Percentiles rank a stretch among this genome's conserved stretches.
Evolutionary conservation across 2,329 filamentous ascomycete genomes (phyloP).

Genomic region (Hymenoscyphus occultus): DNA sequence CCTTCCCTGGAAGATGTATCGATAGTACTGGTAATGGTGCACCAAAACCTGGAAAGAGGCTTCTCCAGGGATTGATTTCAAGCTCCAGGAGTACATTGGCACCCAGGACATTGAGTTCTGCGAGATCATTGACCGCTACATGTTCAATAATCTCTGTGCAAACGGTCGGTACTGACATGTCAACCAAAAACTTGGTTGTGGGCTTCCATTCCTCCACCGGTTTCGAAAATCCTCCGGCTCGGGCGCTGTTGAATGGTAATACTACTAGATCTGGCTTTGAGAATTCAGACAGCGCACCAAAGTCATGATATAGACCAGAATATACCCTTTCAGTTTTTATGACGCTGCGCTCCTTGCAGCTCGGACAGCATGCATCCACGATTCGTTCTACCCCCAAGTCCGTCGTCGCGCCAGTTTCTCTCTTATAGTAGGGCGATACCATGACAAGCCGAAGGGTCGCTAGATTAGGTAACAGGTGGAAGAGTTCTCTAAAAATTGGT

Average conservation of each 20-base stretch:
- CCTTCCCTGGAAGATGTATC: conserved; percentile 5
- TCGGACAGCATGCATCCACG: not conserved
- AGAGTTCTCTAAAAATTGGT: not conserved
- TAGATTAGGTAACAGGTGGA: not conserved
- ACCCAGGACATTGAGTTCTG: not conserved
- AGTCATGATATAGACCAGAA: not conserved
- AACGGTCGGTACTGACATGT: not conserved
- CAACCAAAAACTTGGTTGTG: not conserved
- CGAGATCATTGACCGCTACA: not conserved
- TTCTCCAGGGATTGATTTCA: conserved; percentile 1
- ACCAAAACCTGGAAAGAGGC: not conserved
- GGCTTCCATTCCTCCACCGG: not conserved
- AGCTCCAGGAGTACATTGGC: not conserved
- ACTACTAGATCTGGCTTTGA: not conserved
- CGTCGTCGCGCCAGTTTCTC: not conserved
- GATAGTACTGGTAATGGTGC: not conserved
- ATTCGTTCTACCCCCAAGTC: not conserved
- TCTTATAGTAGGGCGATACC: not conserved
- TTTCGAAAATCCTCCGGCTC: too few relatives aligned
- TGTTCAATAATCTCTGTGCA: not conserved
- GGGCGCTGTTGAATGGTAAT: conserved; percentile 3
- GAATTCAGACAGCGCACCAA: not conserved
- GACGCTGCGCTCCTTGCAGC: not conserved
- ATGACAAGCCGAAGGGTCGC: not conserved
- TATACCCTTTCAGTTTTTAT: not conserved